These are phyloP conservation scores for Nakataea oryzae DNA, from an alignment of 2,329 filamentous ascomycete species.

Conservation along the genomic window DNA sequence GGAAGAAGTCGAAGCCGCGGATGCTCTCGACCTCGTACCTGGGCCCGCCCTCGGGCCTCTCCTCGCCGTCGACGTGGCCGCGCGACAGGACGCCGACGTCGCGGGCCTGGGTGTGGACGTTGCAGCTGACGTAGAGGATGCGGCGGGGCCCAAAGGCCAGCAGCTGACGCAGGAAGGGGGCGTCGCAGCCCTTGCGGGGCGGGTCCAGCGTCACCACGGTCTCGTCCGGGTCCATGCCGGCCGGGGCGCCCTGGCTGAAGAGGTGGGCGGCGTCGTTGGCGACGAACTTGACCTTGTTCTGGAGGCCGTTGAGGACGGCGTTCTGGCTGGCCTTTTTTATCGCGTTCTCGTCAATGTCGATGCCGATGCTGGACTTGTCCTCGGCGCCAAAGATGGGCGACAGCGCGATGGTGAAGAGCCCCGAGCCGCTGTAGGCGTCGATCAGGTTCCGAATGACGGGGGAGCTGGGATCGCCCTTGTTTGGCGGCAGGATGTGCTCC, in stretches of 20 bases:
- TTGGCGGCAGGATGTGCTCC: conserved; percentile 54
- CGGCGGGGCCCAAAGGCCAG: conserved; percentile 66
- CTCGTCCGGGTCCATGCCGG: conserved; percentile 56
- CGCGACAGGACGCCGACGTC: conserved; percentile 83
- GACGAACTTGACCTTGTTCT: conserved; percentile 68
- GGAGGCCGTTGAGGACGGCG: conserved; percentile 59
- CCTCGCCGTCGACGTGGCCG: conserved; percentile 36
- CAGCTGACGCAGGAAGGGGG: conserved; percentile 72
- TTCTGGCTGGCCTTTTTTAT: conserved; percentile 74
- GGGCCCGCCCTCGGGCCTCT: conserved; percentile 19
- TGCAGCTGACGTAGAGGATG: conserved; percentile 92
- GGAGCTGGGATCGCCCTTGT: neutral
- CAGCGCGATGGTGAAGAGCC: conserved; percentile 92
- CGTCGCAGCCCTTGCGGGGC: conserved; percentile 90
- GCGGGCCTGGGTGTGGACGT: conserved; percentile 92
- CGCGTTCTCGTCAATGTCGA: conserved; percentile 74
- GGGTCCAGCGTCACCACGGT: conserved; percentile 94
- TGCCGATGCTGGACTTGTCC: conserved; percentile 46
- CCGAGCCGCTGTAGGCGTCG: conserved; percentile 94
- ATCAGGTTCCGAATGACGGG: conserved; percentile 70
- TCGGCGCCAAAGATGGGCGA: conserved; percentile 61
- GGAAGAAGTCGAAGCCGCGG: conserved; percentile 93
- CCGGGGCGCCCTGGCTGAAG: conserved; percentile 45
- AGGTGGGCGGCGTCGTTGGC: conserved; percentile 78
- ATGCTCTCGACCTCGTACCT: conserved; percentile 84